Evolutionary conservation across 805 yeast genomes (phyloP), one percentile per base, ranked within the genome.

Genomic region (Kodamaea hsintzibuensis): DNA sequence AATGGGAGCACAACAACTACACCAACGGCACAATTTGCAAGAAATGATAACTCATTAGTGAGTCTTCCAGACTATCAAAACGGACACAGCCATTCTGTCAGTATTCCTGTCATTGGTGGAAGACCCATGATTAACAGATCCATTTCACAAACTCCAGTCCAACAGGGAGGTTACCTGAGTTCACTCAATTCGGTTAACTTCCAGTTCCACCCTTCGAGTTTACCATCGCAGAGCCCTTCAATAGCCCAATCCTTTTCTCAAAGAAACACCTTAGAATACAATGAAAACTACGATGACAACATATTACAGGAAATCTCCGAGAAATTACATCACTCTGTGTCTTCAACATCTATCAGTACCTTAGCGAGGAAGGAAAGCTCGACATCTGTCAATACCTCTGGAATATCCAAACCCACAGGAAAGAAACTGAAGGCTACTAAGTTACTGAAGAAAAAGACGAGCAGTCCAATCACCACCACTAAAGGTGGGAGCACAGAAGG

Each of bases 31-130:
- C 48, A 55, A 17, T 54, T 66, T 40, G 51, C 60, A 12, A 53
- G 70, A 14, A 67, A 69, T 27, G 69, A 69, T 17, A 58, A 60
- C 35, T 71, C 76, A 14, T 52, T 69, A 8, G 62, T 68, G 10
- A 68, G 72, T 46, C 64, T 72, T 22, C 71, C 71, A 1, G 76
- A 71, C 49, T 57, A 57, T 66, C 42, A 59, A 60, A 12, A 17
- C 13, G 9, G 51, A 53, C 54, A 60, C 51, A 42, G 44, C 47
- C 50, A 63, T 48, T 47, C 39, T 16, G 53, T 52, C 22, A 52
- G 42, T 43, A 51, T 51, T 40, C 54, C 52, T 3, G 48, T 50
- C 7, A 49, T 49, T 35, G 42, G 51, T 2, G 53, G 55, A 9
- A 47, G 57, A 33, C 53, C 55, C 35, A 46, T 46, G 9, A 19